phyloP scores from a whole-genome alignment of 2,329 filamentous ascomycete species.

The Pseudogymnoascus sp. region DNA sequence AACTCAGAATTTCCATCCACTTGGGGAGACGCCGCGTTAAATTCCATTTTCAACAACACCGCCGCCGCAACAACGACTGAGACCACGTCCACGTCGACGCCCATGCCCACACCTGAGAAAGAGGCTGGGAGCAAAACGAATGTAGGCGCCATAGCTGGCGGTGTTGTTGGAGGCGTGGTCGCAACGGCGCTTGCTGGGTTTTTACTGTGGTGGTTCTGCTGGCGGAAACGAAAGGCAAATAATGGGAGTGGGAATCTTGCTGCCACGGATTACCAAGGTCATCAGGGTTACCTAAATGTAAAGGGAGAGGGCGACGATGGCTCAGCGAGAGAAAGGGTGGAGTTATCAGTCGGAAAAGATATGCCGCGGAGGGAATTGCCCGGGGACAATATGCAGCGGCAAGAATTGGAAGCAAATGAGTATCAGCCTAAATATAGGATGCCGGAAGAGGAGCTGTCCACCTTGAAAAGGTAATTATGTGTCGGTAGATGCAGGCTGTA shows the following conservation, averaged over 20 bases:
- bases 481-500: neutral
- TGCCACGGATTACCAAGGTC: neutral
- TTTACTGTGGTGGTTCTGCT: slow-evolving; percentile 75
- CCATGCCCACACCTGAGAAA: neutral
- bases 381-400: neutral
- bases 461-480: neutral
- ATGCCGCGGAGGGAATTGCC: neutral
- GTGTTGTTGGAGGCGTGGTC: slow-evolving; percentile 78
- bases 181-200: slow-evolving; percentile 68
- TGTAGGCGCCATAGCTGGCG: slow-evolving; percentile 80
- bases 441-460: neutral
- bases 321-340: neutral
- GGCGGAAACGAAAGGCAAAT: neutral
- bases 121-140: slow-evolving; percentile 39
- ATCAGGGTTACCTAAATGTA: neutral
- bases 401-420: neutral
- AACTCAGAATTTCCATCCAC: neutral
- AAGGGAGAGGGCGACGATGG: neutral
- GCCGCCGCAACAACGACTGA: neutral
- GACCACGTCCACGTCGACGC: neutral
- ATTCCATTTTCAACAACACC: neutral
- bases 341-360: neutral
- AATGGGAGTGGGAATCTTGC: neutral
- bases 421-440: neutral
- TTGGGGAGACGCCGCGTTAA: neutral